These are phyloP conservation scores for Perkinsus olseni DNA, from an alignment of 169 alveolate species.

Conservation along the genomic window DNA sequence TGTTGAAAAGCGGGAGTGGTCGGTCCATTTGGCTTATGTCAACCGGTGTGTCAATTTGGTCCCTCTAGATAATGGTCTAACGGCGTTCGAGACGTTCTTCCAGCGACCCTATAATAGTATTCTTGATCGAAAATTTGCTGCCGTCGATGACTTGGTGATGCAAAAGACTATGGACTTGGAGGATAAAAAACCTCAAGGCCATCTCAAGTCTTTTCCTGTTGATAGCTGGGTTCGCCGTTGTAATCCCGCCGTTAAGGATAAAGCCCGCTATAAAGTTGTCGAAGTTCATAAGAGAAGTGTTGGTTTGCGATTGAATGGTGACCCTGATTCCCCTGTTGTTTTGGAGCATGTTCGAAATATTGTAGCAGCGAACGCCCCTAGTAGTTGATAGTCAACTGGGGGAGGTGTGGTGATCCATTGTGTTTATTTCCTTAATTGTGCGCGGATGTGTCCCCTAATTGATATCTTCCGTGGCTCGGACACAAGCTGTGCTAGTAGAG, in stretches of 20 bases:
- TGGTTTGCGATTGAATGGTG: background rate
- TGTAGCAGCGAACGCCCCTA: background rate
- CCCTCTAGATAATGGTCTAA: background rate
- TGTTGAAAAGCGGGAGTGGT: background rate
- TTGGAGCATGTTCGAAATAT: background rate
- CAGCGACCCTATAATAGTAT: background rate
- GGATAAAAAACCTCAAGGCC: background rate
- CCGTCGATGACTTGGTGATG: background rate
- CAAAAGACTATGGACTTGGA: background rate
- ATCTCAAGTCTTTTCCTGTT: background rate
- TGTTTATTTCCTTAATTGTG: no score
- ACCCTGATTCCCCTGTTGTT: background rate
- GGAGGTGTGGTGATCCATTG: constrained; percentile 4
- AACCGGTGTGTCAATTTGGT: background rate
- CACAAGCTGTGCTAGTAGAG: background rate
- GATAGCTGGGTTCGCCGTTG: background rate
- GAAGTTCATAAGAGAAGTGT: background rate
- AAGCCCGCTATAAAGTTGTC: background rate
- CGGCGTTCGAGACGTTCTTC: background rate
- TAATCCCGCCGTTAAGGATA: background rate
- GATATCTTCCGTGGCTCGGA: background rate
- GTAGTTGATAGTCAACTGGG: background rate
- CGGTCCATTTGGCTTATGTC: background rate
- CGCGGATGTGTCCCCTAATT: background rate
- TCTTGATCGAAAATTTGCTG: background rate